A percentile compares a stretch with the other conserved stretches of the same genome.
Conservation (phyloP, 208 protist genomes). For the Trypanosoma avium region DNA sequence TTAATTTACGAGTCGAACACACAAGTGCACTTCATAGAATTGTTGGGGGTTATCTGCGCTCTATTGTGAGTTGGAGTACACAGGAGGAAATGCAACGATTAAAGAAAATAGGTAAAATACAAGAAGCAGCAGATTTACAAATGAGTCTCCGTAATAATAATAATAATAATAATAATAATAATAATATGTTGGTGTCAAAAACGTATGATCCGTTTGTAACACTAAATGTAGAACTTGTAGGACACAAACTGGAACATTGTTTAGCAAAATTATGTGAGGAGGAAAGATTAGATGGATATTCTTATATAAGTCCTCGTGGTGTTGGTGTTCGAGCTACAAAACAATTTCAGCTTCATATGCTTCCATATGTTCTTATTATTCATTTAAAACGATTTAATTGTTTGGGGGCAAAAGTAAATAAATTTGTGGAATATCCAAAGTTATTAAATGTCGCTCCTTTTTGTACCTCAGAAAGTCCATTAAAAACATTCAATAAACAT, state of each 20-base stretch:
- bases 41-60: constrained; percentile 82
- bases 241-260: constrained; percentile 74
- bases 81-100: constrained; percentile 83
- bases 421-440: constrained; percentile 65
- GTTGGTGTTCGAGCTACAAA: constrained; percentile 80
- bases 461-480: constrained; percentile 33
- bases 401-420: constrained; percentile 64
- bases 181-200: constrained; percentile 59
- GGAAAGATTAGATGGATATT: constrained; percentile 71
- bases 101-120: constrained; percentile 52
- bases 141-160: constrained; percentile 33
- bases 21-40: constrained; percentile 84
- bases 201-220: constrained; percentile 89
- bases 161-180: constrained; percentile 14
- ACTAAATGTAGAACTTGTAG: constrained; percentile 71
- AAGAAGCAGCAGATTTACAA: constrained; percentile 74
- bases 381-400: constrained; percentile 88
- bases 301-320: constrained; percentile 74
- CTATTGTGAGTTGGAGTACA: constrained; percentile 76
- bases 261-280: constrained; percentile 69
- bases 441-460: constrained; percentile 61
- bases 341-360: constrained; percentile 75
- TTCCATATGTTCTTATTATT: constrained; percentile 82
- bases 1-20: constrained; percentile 52
- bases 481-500: background rate